These are phyloP conservation scores for Phytomonas sp. DNA, from an alignment of 208 protist species.

Conservation along the genomic window DNA sequence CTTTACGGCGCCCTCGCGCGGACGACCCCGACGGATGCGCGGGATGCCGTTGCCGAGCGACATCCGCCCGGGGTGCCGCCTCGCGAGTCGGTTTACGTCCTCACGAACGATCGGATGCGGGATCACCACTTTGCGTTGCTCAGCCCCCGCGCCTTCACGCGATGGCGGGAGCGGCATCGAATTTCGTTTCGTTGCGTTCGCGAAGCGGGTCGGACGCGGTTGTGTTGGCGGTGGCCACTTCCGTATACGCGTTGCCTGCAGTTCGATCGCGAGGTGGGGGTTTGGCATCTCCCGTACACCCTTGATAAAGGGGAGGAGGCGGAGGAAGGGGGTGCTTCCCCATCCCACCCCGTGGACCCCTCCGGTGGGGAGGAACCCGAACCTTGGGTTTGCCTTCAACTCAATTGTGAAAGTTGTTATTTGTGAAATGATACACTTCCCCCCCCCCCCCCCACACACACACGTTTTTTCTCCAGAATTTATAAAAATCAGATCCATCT, in stretches of 20 bases:
- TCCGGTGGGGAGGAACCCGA: too few species aligned
- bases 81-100: slow-evolving; percentile 26
- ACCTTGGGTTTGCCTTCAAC: too few species aligned
- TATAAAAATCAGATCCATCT: too few species aligned
- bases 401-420: too few species aligned
- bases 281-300: background rate
- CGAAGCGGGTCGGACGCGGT: slow-evolving; percentile 19
- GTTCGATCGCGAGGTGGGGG: slow-evolving; percentile 7
- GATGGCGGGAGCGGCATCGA: slow-evolving; percentile 63
- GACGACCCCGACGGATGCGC: slow-evolving; percentile 28
- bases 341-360: too few species aligned
- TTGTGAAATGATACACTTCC: too few species aligned
- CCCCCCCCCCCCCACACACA: too few species aligned
- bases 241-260: slow-evolving; percentile 51
- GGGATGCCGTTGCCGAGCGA: background rate
- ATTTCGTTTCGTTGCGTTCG: slow-evolving; percentile 55
- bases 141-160: slow-evolving; percentile 54
- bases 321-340: too few species aligned
- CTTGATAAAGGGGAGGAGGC: background rate
- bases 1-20: slow-evolving; percentile 54
- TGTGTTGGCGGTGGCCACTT: slow-evolving; percentile 37
- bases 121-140: slow-evolving; percentile 77
- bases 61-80: background rate
- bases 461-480: too few species aligned
- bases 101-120: slow-evolving; percentile 79